Percentiles rank a stretch among this genome's conserved stretches.
Evolutionary conservation across 176 grass and related monocot genomes (phyloP).

Genomic region (Themeda triandra): DNA sequence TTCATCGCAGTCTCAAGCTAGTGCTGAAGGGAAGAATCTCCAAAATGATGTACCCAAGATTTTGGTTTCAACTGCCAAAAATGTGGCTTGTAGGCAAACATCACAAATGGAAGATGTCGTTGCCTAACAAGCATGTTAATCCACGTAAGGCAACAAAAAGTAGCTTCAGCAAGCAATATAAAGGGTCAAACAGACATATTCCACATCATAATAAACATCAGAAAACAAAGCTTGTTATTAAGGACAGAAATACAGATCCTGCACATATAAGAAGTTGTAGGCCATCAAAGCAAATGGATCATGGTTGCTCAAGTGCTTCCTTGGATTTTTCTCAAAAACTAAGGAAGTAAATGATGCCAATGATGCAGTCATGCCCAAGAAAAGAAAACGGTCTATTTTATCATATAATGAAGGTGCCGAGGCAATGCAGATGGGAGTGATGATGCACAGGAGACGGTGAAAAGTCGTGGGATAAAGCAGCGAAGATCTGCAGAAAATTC

Average conservation of each 20-base stretch:
- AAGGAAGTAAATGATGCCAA: background rate
- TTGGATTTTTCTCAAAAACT: background rate
- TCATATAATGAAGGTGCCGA: background rate
- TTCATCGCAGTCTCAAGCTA: background rate
- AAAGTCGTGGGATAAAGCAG: background rate
- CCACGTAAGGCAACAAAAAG: too few species aligned
- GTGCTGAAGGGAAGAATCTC: too few species aligned
- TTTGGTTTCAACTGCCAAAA: too few species aligned
- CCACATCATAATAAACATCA: background rate
- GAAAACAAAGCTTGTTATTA: background rate
- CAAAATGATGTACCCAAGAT: too few species aligned
- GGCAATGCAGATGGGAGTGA: background rate
- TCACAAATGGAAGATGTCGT: too few species aligned
- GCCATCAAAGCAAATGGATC: background rate
- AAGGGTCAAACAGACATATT: background rate
- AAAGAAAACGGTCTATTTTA: constrained; percentile 3
- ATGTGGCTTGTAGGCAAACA: too few species aligned
- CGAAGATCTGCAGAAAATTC: background rate
- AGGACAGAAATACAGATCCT: background rate
- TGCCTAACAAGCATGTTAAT: too few species aligned
- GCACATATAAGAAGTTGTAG: background rate
- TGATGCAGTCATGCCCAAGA: background rate
- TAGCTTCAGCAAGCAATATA: too few species aligned
- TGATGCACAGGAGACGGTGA: background rate
- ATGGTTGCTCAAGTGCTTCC: background rate